Evolutionary conservation across 176 grass and related monocot genomes (phyloP), one percentile per base, ranked within the genome.

Genomic region (Olyra latifolia): DNA sequence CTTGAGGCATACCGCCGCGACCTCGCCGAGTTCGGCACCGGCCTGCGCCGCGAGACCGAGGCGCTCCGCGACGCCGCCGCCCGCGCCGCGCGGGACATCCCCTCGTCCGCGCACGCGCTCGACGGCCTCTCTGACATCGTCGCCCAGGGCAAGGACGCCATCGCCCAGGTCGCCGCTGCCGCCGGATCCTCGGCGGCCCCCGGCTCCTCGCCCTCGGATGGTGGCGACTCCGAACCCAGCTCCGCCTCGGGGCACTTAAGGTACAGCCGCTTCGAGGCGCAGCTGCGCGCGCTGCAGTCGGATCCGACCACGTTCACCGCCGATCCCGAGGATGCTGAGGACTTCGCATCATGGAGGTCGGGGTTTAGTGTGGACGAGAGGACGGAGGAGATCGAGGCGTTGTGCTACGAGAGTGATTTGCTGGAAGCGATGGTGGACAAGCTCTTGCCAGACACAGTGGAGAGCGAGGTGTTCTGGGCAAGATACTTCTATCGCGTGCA

Each of bases 1-100:
- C 90, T 99, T n/a, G 76, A 89, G 69, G 79, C 88, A 61, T 99
- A 99, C 86, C 92, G 93, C 71, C 90, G 88, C 60, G 96, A 99
- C 82, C 86, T 99, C 55, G 88, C 88, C 69, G 96, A 99, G 82
- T 99, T 99, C 64, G 76, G 96, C 56, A 89, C 90, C 11, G 96
- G 96, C 69, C 82, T 99, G 81, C 88, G 90, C 88, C 91, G 86
- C 81, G 96, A 99, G 90, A 95, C 92, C 27, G 88, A 83, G 45
- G 90, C 76, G 47, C 60, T 99, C 77, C 86, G 93, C 48, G 92
- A 99, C n/a, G 88, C 74, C 35, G 91, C 96, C 19, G 55, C 86
- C 1, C 78, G 64, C 56, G 91, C 93, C 44, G 92, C 89, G 14
- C 86, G 76, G 32, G 71, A 91, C 70, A 66, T 94, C 39, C 92